Evolutionary conservation across 768 basidiomycete species (phyloP), one percentile per base, ranked within the genome.

Genomic region (Chlorophyllum brunneum): DNA sequence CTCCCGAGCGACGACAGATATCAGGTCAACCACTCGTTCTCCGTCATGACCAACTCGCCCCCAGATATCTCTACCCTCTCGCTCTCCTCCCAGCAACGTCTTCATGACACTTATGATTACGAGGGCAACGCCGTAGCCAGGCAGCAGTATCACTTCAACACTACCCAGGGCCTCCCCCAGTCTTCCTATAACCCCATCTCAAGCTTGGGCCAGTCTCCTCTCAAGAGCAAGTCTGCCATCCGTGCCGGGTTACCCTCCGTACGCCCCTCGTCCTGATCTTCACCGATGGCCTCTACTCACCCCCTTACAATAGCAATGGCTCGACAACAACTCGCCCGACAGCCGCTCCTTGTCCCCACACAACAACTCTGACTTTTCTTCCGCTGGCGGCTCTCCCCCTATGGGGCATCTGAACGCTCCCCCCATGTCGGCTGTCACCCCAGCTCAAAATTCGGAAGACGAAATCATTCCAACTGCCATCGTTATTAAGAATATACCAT

Each of bases 401-500:
- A 67, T 76, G 61, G 66, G 65, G 39, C 75, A 77, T 65, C 63
- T 75, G 45, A 70, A 64, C 56, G 68, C 79, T 36, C 67, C 76
- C 52, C 66, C 78, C 54, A 66, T 78, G 16, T 71, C 70, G 34
- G 73, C 82, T 20, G 68, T 73, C 27, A 77, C 81, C 10, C 78
- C 83, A 42, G 70, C 68, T 54, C 75, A 71, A 64, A 51, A 71
- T 54, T 61, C 67, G 37, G 90, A 92, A 61, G 93, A 97, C 70
- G 94, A 97, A 68, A 79, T 97, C 68, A 98, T 98, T 71, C 95
- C 95, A 50, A 98, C 95, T 8, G 97, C 97, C 49, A 98, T 99
- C 64, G 97, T 99, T 66, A 98, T 99, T 70, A 99, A 99, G 83
- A 98, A 98, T 77, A 99, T 99, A 74, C 95, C 95, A 59, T 99